Evolutionary conservation across 257 asterid genomes (phyloP), one percentile per base, ranked within the genome.

Genomic region (Nicotiana knightiana): DNA sequence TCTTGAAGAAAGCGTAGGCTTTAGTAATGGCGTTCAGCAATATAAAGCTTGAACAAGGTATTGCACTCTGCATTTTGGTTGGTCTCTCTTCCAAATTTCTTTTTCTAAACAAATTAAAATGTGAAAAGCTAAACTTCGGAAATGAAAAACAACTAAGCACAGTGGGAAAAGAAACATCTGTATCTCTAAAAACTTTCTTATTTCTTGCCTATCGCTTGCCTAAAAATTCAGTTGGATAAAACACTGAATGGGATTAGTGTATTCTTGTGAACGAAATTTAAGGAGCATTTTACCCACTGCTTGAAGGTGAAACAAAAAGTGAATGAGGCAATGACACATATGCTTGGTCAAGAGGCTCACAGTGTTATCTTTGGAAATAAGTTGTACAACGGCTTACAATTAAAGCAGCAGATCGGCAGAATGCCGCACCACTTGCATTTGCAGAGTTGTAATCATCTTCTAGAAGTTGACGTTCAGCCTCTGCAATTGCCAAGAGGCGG

Each of bases 361-460:
- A 48, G 9, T 73, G 26, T 75, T 51, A 51, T 75, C 24, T 75
- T 15, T 16, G 81, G 76, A 21, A n/a, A 76, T 77, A n/a, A 51
- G 64, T 43, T 32, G 18, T 39, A 64, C 64, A 67, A 65, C 82
- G 77, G 68, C 99, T 89, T 89, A 97, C 99, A 78, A 97, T 93
- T 78, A 94, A 88, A 83, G 98, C 97, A 90, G 94, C 97, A 35
- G 98, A 94, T 83, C 98, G 98, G 87, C 96, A 97, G 85, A 97
- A 92, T 32, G 98, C 96, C 62, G 98, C 95, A 10, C 98, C 99
- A 73, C 95, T 93, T 86, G 92, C 93, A 85, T 93, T 92, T 46
- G 96, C 80, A 59, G 91, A 91, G 68, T 91, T 88, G 85, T 92
- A 91, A 77, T 93, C 98, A 84, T 93, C 98, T 84, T 97, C 98